phyloP scores from a whole-genome alignment of 768 basidiomycete genomes.

The Fomitopsis serialis region DNA sequence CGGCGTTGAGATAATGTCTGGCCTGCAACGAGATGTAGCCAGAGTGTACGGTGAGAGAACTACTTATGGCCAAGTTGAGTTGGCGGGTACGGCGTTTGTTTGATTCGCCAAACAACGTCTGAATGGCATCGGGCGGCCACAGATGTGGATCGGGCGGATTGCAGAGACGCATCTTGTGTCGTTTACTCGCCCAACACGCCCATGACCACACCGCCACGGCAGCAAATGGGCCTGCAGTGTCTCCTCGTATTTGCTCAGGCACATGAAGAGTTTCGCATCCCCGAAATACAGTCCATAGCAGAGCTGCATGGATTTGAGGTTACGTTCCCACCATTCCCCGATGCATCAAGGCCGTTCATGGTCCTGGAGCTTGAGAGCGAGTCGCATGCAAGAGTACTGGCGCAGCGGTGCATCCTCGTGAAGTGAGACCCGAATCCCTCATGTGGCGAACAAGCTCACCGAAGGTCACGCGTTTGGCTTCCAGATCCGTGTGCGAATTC shows the following conservation, averaged over 20 bases:
- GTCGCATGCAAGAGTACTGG: conserved; percentile 68
- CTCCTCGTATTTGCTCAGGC: conserved; percentile 77
- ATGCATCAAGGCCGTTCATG: conserved; percentile 68
- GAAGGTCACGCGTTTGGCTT: neutral
- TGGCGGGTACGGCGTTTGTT: too few relatives aligned
- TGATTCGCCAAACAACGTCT: too few relatives aligned
- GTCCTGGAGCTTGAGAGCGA: conserved; percentile 63
- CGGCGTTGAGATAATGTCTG: too few relatives aligned
- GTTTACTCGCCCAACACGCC: too few relatives aligned
- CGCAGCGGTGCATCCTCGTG: conserved; percentile 74
- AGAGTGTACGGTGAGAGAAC: too few relatives aligned
- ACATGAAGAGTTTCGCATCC: conserved; percentile 79
- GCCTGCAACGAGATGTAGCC: too few relatives aligned
- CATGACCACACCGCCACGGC: neutral
- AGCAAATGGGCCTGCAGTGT: conserved; percentile 25
- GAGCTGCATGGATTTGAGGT: conserved; percentile 67
- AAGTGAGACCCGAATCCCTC: conserved; percentile 41
- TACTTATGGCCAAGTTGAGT: too few relatives aligned
- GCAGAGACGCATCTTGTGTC: too few relatives aligned
- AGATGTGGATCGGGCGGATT: too few relatives aligned
- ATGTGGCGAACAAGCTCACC: neutral
- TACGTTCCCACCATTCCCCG: conserved; percentile 36
- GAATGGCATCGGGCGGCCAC: too few relatives aligned
- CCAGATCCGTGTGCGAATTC: conserved; percentile 72
- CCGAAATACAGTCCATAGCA: conserved; percentile 74